A percentile compares a stretch with the other conserved stretches of the same genome.
Conservation (phyloP, 768 basidiomycete genomes). For the Cystobasidium ongulense region DNA sequence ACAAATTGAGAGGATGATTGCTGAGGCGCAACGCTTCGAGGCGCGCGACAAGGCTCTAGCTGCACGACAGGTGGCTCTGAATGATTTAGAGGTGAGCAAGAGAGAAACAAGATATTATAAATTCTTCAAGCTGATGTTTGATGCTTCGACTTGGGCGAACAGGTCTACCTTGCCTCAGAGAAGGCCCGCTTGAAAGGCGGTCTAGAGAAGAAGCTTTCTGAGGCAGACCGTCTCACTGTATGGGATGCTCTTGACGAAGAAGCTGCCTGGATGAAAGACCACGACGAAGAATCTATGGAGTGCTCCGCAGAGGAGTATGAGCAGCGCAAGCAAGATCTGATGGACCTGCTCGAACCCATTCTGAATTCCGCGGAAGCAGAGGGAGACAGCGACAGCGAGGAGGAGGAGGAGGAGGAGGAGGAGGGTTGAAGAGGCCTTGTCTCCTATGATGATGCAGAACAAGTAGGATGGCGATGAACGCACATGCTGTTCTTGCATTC, state of each 20-base stretch:
- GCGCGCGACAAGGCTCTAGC: conserved; percentile 56
- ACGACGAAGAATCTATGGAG: no score
- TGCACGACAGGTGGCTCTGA: conserved; percentile 74
- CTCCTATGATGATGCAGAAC: conserved; percentile 69
- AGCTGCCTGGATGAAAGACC: neutral
- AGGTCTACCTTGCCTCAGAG: neutral
- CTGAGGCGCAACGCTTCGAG: conserved; percentile 87
- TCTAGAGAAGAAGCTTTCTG: neutral
- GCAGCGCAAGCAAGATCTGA: neutral
- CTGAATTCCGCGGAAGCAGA: conserved; percentile 49
- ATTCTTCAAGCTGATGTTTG: conserved; percentile 46
- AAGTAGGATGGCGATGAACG: conserved; percentile 90
- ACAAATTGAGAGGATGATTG: conserved; percentile 95
- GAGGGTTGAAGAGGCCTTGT: conserved; percentile 72
- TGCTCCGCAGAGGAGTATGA: neutral
- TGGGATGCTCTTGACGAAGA: neutral
- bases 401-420: conserved; percentile 73
- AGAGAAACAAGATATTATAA: no score
- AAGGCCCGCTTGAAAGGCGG: neutral
- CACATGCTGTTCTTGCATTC: no score
- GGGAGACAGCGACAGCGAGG: conserved; percentile 77
- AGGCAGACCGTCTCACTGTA: neutral
- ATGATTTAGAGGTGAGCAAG: conserved; percentile 65
- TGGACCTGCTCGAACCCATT: neutral
- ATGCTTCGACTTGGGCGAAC: neutral